Percentiles rank a stretch among this genome's conserved stretches.
Evolutionary conservation across 2,329 filamentous ascomycete species (phyloP).

Genomic region (Colletotrichum destructivum): DNA sequence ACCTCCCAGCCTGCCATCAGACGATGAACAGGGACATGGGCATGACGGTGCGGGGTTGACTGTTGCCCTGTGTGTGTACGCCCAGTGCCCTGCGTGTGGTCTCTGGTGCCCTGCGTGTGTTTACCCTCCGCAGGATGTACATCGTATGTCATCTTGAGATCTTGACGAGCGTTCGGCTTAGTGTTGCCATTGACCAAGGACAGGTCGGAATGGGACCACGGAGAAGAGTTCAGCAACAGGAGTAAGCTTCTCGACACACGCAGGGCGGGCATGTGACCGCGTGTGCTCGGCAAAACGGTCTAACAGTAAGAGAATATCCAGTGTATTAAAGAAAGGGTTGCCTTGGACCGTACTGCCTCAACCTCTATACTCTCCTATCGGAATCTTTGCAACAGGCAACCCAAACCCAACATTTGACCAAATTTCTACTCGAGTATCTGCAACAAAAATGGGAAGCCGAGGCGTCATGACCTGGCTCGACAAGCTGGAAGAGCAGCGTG

Average conservation of each 20-base stretch:
- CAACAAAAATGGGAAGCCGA: slow-evolving; percentile 51
- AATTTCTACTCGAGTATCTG: not conserved
- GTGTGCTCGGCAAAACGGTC: not conserved
- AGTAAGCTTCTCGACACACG: slow-evolving; percentile 22
- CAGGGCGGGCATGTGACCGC: slow-evolving; percentile 30
- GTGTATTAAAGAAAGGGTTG: slow-evolving; percentile 14
- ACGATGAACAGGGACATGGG: slow-evolving; percentile 16
- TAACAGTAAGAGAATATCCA: not conserved
- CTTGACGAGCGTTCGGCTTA: not conserved
- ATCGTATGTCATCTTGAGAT: slow-evolving; percentile 1
- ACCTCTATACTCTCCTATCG: not conserved
- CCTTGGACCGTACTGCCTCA: not conserved
- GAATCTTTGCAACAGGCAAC: not conserved
- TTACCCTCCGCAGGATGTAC: not conserved
- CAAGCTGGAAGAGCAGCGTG: slow-evolving; percentile 58
- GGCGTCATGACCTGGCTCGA: slow-evolving; percentile 56
- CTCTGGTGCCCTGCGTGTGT: slow-evolving; percentile 30
- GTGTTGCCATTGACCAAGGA: slow-evolving; percentile 15
- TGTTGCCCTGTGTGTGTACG: slow-evolving; percentile 46
- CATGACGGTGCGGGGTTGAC: slow-evolving; percentile 27
- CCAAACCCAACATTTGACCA: not conserved
- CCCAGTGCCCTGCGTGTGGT: slow-evolving; percentile 38
- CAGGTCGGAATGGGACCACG: slow-evolving; percentile 22
- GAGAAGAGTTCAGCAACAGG: not conserved
- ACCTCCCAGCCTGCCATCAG: slow-evolving; percentile 8